Base-by-base conservation (phyloP, 139 green algal genomes). In the Micractinium sp. region DNA sequence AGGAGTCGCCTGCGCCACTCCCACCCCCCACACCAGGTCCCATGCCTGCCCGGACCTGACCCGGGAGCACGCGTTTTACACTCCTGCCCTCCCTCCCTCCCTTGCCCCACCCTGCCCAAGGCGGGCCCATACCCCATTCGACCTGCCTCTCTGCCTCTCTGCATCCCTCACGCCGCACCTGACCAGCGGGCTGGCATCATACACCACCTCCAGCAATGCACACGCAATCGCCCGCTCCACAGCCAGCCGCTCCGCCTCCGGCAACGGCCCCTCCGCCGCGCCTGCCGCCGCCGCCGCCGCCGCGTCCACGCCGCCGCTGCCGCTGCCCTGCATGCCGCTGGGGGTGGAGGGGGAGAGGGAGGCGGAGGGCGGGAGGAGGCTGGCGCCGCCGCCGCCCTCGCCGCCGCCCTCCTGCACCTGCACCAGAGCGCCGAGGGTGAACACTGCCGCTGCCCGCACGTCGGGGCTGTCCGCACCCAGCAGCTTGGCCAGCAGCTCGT, bases 361-460 rank as follows among this genome's bases (percentile, higher is more conserved):
- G n/a, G 86, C 60, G 3, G 77, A 29, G 7, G 80, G 36, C 63
- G 74, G 83, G 20, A 61, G 81, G 3, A 35, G 33, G 14, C 53
- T 38, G 16, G 61, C 83, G 88, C 56, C 53, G 76, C 29, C 67
- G 60, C 82, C 85, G 63, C 73, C 73, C 14, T 36, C 67, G 67
- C 27, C 66, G 36, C 47, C 36, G 73, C 38, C 19, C 85, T 89
- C 60, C 14, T 22, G 29, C 31, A 87, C 85, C 81, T 96, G 88
- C 25, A 99, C 94, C 29, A 98, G 92, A 66, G 89, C 92, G 53
- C 95, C 95, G 15, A 99, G 90, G 13, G 95, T 95, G 92, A 97
- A 99, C 5, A 98, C 94, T 2, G 96, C 96, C 14, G 97, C 96
- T n/a, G 97, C 96, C 3, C 97, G 93, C 27, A 98, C 93, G 87